phyloP scores from a whole-genome alignment of 371 early-diverging fungal genomes.

The Rhizopus delemar region DNA sequence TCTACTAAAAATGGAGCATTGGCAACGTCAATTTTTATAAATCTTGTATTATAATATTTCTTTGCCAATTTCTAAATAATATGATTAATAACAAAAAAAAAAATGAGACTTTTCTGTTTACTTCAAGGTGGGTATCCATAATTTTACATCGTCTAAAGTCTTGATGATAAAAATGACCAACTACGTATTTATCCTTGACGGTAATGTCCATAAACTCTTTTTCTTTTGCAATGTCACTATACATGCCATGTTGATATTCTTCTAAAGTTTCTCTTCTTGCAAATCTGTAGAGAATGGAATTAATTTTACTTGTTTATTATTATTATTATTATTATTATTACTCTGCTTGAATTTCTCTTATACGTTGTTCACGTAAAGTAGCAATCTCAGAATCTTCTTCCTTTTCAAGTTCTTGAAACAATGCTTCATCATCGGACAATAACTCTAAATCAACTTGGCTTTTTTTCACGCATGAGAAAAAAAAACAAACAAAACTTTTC shows the following conservation, averaged over 20 bases:
- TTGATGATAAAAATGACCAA: conserved; percentile 89
- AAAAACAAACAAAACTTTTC: too few relatives aligned
- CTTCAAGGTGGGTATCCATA: conserved; percentile 88
- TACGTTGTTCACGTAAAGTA: conserved; percentile 60
- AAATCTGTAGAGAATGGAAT: conserved; percentile 40
- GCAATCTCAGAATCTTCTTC: conserved; percentile 60
- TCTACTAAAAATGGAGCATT: conserved; percentile 91
- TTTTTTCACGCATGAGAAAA: neutral
- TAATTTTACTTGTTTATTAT: neutral
- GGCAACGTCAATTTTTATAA: conserved; percentile 86
- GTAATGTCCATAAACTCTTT: conserved; percentile 88
- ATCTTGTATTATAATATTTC: conserved; percentile 82
- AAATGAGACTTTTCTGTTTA: conserved; percentile 19
- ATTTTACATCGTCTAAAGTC: conserved; percentile 94
- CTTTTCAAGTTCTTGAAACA: conserved; percentile 67
- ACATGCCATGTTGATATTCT: conserved; percentile 76
- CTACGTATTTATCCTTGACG: conserved; percentile 70
- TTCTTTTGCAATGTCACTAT: conserved; percentile 76
- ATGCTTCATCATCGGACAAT: conserved; percentile 60
- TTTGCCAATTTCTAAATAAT: conserved; percentile 56
- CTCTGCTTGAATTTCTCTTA: conserved; percentile 67
- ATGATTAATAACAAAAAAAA: neutral
- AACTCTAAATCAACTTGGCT: conserved; percentile 20
- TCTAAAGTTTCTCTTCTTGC: conserved; percentile 62
- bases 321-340: conserved; percentile 21